Conservation (phyloP, 768 basidiomycete species). For the Mycena alexandri region DNA sequence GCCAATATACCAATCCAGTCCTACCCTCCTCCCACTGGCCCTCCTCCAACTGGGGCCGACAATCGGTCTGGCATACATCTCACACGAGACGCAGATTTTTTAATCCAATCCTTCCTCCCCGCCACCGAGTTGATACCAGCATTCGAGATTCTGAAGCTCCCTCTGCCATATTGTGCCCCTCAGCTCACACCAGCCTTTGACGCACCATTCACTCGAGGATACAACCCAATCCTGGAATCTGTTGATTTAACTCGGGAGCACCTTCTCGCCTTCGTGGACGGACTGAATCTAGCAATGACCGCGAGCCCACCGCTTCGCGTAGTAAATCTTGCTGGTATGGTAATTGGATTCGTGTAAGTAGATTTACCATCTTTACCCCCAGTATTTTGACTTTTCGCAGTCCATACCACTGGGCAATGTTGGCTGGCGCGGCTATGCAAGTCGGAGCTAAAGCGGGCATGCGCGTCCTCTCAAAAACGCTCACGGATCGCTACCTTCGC, state of each 20-base stretch:
- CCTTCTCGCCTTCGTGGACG: conserved; percentile 42
- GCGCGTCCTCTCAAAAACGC: conserved; percentile 41
- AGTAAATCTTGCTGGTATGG: conserved; percentile 38
- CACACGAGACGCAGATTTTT: conserved; percentile 31
- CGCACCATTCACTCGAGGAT: conserved; percentile 41
- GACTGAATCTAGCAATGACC: conserved; percentile 43
- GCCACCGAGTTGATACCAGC: not conserved
- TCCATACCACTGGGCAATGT: conserved; percentile 44
- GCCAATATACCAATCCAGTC: conserved; percentile 10
- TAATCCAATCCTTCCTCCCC: conserved; percentile 34
- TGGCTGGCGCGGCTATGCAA: conserved; percentile 37
- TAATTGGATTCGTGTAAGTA: conserved; percentile 42
- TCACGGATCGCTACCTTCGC: conserved; percentile 44
- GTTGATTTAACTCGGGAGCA: conserved; percentile 37
- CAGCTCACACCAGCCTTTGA: conserved; percentile 38
- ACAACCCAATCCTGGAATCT: conserved; percentile 33
- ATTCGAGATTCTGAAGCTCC: conserved; percentile 7
- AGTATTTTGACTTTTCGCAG: conserved; percentile 1
- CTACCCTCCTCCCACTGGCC: conserved; percentile 1
- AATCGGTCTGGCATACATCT: conserved; percentile 25
- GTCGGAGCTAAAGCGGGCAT: conserved; percentile 36
- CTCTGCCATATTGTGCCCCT: conserved; percentile 40
- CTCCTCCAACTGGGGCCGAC: not conserved
- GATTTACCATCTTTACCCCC: not conserved
- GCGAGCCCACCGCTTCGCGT: conserved; percentile 44